Conservation (phyloP, 257 asterid genomes). For the Solanum phureja region DNA sequence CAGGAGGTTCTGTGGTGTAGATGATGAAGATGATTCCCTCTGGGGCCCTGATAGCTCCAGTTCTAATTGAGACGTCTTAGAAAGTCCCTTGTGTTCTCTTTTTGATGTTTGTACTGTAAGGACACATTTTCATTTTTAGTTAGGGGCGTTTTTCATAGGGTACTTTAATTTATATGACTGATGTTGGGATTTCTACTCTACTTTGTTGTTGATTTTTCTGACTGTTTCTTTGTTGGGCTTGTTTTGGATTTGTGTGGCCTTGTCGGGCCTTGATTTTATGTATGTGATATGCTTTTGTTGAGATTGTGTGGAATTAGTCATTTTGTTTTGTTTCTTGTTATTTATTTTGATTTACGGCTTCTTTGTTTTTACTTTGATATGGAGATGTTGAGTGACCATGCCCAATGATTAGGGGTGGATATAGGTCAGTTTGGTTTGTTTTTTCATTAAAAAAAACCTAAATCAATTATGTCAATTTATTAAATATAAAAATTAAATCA, state of each 20-base stretch:
- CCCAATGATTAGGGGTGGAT: background rate
- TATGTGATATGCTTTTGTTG: background rate
- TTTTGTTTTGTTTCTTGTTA: background rate
- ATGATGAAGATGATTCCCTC: background rate
- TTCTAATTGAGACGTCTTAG: background rate
- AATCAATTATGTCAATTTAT: no score
- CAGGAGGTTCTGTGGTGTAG: background rate
- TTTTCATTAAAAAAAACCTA: no score
- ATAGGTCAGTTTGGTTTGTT: no score
- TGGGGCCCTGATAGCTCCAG: background rate
- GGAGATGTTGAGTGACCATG: background rate
- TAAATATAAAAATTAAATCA: no score
- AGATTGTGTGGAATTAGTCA: background rate
- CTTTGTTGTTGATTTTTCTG: background rate
- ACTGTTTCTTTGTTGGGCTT: background rate
- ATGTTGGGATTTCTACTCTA: background rate
- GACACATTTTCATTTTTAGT: background rate
- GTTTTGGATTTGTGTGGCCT: background rate
- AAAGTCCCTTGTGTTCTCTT: background rate
- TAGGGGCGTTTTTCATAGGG: background rate
- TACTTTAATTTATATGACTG: background rate
- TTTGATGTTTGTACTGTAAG: background rate
- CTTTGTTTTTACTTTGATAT: background rate
- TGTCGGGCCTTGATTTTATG: background rate
- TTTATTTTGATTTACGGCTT: background rate